phyloP scores from a whole-genome alignment of 2,329 filamentous ascomycete species.

The Phialophora macrospora region DNA sequence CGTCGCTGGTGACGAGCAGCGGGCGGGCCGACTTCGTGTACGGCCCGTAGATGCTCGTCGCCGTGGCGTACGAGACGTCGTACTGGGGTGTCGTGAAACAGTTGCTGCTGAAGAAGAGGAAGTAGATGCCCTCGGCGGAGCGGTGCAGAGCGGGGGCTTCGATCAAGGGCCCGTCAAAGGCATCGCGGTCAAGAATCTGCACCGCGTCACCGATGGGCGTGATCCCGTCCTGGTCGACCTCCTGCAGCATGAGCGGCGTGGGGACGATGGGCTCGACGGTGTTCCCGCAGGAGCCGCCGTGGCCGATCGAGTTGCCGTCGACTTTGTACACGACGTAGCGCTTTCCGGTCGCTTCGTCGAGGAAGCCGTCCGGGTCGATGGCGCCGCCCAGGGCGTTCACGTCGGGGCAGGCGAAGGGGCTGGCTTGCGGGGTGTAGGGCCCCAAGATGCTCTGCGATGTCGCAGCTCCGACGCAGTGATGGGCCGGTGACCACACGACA shows the following conservation, averaged over 20 bases:
- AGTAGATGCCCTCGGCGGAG: slow-evolving; percentile 56
- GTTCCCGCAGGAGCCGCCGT: slow-evolving; percentile 55
- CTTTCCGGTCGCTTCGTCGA: slow-evolving; percentile 56
- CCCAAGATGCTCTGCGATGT: slow-evolving; percentile 55
- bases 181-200: slow-evolving; percentile 66
- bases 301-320: slow-evolving; percentile 64
- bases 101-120: slow-evolving; percentile 67
- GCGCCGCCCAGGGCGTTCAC: slow-evolving; percentile 56
- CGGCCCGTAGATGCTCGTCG: slow-evolving; percentile 46
- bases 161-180: slow-evolving; percentile 65
- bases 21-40: slow-evolving; percentile 46
- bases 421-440: slow-evolving; percentile 57
- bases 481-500: slow-evolving; percentile 45
- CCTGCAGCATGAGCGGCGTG: slow-evolving; percentile 51
- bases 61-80: slow-evolving; percentile 65
- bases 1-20: slow-evolving; percentile 45
- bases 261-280: slow-evolving; percentile 47
- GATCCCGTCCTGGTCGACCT: slow-evolving; percentile 53
- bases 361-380: slow-evolving; percentile 67
- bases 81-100: slow-evolving; percentile 62
- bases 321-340: slow-evolving; percentile 69
- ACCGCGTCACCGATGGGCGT: slow-evolving; percentile 59
- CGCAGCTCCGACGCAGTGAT: slow-evolving; percentile 64
- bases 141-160: slow-evolving; percentile 63
- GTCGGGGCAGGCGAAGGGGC: slow-evolving; percentile 60